Base-by-base conservation (phyloP, 208 protist species). In the Acanthamoeba healyi region DNA sequence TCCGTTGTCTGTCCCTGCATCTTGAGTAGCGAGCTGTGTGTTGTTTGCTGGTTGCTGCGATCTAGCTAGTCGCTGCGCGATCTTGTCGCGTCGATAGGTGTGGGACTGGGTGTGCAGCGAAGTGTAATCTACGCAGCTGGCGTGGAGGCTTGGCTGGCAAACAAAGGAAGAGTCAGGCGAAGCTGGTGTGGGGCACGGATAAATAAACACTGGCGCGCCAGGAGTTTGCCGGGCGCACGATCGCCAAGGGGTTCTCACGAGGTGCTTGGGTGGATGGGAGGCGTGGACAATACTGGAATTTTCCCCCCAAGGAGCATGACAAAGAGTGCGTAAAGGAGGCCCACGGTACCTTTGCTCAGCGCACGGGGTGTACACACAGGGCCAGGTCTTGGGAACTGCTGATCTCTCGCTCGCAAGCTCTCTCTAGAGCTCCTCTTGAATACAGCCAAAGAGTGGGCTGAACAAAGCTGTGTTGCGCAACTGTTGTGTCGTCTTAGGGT, bases 1-100 rank as follows among this genome's bases (percentile, higher is more conserved):
- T 86, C 77, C 26, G 77, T 82, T 32, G 63, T 38, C 29, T 77
- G 54, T 61, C 54, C 54, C 54, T 61, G 54, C 54, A 61, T 61
- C 54, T 61, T 61, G n/a, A n/a, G n/a, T n/a, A n/a, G n/a, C 15
- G 49, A n/a, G 54, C 2, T 61, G 54, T 24, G 51, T 61, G 54
- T 61, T n/a, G 10, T 54, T 9, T 2, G 14, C 15, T 54, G 49
- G 49, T 19, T 54, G n/a, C n/a, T 19, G 49, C 49, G 51, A 58
- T 58, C 51, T 58, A 58, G 54, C 54, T 15, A 19, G 14, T 54
- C 15, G 12, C 1, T 61, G 54, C 22, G 51, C 15, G 14, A 22
- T 17, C 1, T 19, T 56, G 49, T 61, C 1, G 15, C 19, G 54
- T 9, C 14, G 46, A 19, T 51, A 22, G 14, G 54, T 24, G 54